phyloP scores from a whole-genome alignment of 2,329 filamentous ascomycete species.

The Cytospora chrysosperma region DNA sequence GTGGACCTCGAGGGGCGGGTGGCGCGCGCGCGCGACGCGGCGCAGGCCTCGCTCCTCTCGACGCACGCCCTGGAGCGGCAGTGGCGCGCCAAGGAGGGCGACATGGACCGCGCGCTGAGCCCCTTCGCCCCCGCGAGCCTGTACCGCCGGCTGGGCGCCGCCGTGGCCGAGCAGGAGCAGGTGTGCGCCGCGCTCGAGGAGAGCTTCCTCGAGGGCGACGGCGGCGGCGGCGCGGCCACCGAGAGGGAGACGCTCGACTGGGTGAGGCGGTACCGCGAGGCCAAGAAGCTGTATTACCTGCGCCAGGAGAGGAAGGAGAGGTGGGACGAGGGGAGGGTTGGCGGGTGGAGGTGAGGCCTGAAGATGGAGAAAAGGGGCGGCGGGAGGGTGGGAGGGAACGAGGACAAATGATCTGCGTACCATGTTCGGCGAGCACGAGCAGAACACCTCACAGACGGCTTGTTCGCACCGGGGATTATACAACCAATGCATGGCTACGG shows the following conservation, averaged over 20 bases:
- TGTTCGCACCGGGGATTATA: background rate
- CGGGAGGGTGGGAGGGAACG: slow-evolving; percentile 62
- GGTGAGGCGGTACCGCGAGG: slow-evolving; percentile 77
- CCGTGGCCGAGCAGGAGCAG: slow-evolving; percentile 77
- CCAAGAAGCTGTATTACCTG: slow-evolving; percentile 74
- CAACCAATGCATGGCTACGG: background rate
- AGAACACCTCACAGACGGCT: background rate
- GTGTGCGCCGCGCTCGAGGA: slow-evolving; percentile 84
- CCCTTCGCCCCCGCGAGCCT: slow-evolving; percentile 84
- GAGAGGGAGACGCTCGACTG: slow-evolving; percentile 87
- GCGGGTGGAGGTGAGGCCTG: slow-evolving; percentile 76
- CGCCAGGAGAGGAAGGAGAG: slow-evolving; percentile 84
- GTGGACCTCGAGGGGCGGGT: slow-evolving; percentile 58
- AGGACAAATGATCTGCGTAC: background rate
- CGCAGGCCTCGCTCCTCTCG: slow-evolving; percentile 78
- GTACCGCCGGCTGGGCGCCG: slow-evolving; percentile 76
- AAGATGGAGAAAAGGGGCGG: slow-evolving; percentile 94
- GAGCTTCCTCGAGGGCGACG: slow-evolving; percentile 78
- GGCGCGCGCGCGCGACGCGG: slow-evolving; percentile 62
- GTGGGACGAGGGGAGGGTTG: slow-evolving; percentile 95
- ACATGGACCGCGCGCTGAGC: slow-evolving; percentile 81
- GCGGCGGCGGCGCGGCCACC: slow-evolving; percentile 49
- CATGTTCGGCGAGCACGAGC: background rate
- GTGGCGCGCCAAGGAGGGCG: slow-evolving; percentile 83
- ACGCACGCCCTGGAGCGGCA: slow-evolving; percentile 87